phyloP scores from a whole-genome alignment of 164 flowering plant genomes.

The Vitis riparia region DNA sequence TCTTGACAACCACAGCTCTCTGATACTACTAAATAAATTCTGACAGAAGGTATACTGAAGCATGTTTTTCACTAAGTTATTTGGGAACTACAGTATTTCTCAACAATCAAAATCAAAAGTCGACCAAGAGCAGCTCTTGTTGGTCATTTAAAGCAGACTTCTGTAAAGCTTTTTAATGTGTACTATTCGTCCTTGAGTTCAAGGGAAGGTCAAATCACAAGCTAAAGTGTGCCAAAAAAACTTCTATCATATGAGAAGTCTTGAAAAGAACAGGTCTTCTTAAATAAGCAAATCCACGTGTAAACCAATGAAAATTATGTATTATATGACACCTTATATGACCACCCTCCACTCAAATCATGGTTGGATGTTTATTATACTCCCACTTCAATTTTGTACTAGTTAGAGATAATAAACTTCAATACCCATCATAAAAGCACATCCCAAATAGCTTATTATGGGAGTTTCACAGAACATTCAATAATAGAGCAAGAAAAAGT shows the following conservation, averaged over 20 bases:
- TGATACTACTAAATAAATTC: neutral
- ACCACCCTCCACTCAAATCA: neutral
- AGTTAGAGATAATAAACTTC: neutral
- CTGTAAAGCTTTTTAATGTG: neutral
- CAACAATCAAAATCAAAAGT: neutral
- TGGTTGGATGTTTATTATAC: neutral
- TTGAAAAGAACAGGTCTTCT: neutral
- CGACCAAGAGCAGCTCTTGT: neutral
- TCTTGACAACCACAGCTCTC: too few species aligned
- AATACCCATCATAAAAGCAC: neutral
- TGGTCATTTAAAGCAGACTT: neutral
- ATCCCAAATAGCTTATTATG: slow-evolving; percentile 3
- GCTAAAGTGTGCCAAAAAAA: neutral
- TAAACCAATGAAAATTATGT: neutral
- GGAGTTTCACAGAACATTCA: neutral
- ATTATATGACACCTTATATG: neutral
- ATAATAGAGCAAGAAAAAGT: neutral
- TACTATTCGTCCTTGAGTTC: neutral
- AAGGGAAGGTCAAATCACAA: neutral
- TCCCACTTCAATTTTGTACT: neutral
- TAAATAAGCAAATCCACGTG: neutral
- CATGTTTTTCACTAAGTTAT: neutral
- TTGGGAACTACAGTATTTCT: neutral
- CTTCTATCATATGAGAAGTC: neutral
- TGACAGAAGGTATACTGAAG: neutral